These are phyloP conservation scores for Chlorophyllum brunneum DNA, from an alignment of 768 basidiomycete species.

Conservation along the genomic window DNA sequence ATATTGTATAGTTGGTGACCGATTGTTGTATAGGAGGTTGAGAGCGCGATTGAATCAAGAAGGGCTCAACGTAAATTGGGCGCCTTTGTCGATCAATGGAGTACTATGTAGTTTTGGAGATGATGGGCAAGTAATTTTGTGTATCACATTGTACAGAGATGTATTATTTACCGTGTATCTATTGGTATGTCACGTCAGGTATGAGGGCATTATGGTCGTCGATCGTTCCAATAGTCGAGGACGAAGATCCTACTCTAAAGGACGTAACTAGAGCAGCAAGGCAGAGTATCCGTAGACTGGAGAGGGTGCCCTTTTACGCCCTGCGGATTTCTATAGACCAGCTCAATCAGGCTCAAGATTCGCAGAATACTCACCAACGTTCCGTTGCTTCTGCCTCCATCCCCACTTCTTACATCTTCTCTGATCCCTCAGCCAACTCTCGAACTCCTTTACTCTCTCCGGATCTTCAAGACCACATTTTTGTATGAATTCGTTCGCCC, in stretches of 20 bases:
- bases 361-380: constrained; percentile 22
- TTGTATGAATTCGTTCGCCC: constrained; percentile 29
- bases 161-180: not conserved
- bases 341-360: not conserved
- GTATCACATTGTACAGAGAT: too few species aligned
- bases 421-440: constrained; percentile 28
- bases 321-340: not conserved
- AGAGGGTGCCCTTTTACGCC: constrained; percentile 6
- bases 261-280: not conserved
- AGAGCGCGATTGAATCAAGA: constrained; percentile 3
- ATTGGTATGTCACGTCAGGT: too few species aligned
- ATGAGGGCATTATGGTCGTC: too few species aligned
- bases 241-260: too few species aligned
- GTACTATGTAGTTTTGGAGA: not conserved
- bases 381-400: constrained; percentile 36
- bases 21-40: constrained; percentile 17
- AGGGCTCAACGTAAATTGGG: constrained; percentile 12
- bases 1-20: too few species aligned
- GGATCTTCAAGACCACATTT: constrained; percentile 25
- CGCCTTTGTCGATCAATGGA: constrained; percentile 18
- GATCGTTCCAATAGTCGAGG: too few species aligned
- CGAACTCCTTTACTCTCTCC: constrained; percentile 23
- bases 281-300: constrained; percentile 2
- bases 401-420: constrained; percentile 35
- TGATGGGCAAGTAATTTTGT: too few species aligned